These are phyloP conservation scores for Scytalidium sp. DNA, from an alignment of 2,329 filamentous ascomycete species.

Conservation along the genomic window DNA sequence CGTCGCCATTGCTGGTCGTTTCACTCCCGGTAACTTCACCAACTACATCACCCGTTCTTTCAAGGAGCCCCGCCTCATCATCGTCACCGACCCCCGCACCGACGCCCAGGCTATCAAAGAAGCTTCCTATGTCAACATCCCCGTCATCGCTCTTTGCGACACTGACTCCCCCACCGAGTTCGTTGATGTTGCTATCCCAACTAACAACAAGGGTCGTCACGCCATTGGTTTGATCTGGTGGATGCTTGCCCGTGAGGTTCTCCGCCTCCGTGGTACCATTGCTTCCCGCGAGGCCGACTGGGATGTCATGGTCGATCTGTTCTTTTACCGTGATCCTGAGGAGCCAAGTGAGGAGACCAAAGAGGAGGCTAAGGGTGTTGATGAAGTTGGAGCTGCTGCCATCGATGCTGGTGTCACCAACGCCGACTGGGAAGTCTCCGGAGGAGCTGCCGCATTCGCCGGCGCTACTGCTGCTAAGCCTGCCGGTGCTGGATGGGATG, in stretches of 20 bases:
- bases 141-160: constrained; percentile 98
- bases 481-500: constrained; percentile 61
- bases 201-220: constrained; percentile 99
- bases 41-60: constrained; percentile 99
- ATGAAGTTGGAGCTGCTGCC: constrained; percentile 76
- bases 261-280: constrained; percentile 96
- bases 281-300: constrained; percentile 94
- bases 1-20: constrained; percentile 96
- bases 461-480: constrained; percentile 62
- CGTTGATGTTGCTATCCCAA: constrained; percentile 99
- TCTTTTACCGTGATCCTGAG: constrained; percentile 99
- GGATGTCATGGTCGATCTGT: constrained; percentile 99
- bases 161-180: constrained; percentile 99
- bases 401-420: constrained; percentile 75
- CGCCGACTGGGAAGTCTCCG: constrained; percentile 81
- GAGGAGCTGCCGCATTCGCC: constrained; percentile 59
- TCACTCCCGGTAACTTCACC: constrained; percentile 99
- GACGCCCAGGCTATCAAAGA: constrained; percentile 99
- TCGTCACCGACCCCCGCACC: constrained; percentile 99
- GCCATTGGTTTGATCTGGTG: constrained; percentile 99
- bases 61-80: constrained; percentile 99
- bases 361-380: constrained; percentile 84
- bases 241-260: constrained; percentile 99
- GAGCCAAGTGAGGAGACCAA: constrained; percentile 98
- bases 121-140: constrained; percentile 99